Conservation (phyloP, 2,329 filamentous ascomycete species). For the Cladosporium cucumerinum region DNA sequence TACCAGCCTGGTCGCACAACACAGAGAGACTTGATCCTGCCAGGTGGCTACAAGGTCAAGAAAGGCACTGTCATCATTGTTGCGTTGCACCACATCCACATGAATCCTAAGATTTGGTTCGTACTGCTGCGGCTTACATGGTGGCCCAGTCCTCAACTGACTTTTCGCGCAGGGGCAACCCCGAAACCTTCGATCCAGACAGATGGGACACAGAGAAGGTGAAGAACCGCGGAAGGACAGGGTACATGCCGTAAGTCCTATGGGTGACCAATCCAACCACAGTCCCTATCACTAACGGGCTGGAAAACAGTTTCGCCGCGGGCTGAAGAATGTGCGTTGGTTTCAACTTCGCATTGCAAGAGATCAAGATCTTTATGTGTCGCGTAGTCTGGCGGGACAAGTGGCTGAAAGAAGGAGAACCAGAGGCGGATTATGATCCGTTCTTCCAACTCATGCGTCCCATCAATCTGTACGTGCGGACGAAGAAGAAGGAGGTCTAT, state of each 20-base stretch:
- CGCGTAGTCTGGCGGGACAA: slow-evolving; percentile 60
- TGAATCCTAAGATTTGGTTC: slow-evolving; percentile 54
- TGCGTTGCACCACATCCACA: slow-evolving; percentile 45
- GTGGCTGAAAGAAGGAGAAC: slow-evolving; percentile 43
- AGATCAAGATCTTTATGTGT: slow-evolving; percentile 58
- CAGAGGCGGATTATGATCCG: slow-evolving; percentile 52
- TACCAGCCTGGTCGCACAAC: slow-evolving; percentile 60
- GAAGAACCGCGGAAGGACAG: slow-evolving; percentile 49
- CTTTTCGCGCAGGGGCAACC: slow-evolving; percentile 42
- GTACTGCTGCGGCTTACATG: neutral
- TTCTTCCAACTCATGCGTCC: slow-evolving; percentile 58
- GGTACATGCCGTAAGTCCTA: slow-evolving; percentile 48
- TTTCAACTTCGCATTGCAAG: slow-evolving; percentile 62
- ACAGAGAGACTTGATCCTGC: slow-evolving; percentile 54
- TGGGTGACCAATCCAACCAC: neutral
- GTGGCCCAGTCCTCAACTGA: neutral
- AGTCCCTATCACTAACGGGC: neutral
- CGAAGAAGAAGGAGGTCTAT: slow-evolving; percentile 34
- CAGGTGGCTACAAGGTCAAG: slow-evolving; percentile 57
- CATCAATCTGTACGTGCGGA: slow-evolving; percentile 53
- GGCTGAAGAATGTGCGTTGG: slow-evolving; percentile 60
- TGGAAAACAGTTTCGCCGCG: slow-evolving; percentile 45
- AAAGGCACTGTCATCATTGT: slow-evolving; percentile 53
- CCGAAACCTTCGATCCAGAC: slow-evolving; percentile 56
- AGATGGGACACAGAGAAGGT: slow-evolving; percentile 56